Evolutionary conservation across 495 filamentous ascomycete species (phyloP).

Genomic region (Podospora sp.): DNA sequence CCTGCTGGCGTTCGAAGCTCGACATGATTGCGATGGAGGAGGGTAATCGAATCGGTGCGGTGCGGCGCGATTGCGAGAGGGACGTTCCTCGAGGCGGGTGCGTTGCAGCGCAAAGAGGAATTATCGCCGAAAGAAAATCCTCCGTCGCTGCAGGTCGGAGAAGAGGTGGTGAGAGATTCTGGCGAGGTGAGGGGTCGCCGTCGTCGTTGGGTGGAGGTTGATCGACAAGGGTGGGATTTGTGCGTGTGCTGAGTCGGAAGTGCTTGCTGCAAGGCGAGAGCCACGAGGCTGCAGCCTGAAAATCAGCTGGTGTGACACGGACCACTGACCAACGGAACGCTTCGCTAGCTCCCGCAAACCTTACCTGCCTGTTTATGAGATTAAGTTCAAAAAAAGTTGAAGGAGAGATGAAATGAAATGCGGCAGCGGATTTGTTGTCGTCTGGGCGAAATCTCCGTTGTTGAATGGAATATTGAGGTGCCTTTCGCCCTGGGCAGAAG

Average conservation of each 20-base stretch:
- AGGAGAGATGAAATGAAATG: background rate
- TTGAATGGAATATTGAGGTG: background rate
- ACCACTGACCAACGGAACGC: background rate
- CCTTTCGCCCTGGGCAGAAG: background rate
- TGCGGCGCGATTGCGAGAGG: background rate
- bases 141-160: background rate
- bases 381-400: background rate
- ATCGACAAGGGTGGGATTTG: conserved; percentile 1
- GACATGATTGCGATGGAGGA: conserved; percentile 45
- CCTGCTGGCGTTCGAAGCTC: conserved; percentile 53
- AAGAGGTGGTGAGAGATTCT: background rate
- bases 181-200: background rate
- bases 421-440: no score
- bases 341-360: conserved; percentile 1
- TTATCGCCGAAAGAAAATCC: conserved; percentile 1
- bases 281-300: conserved; percentile 5
- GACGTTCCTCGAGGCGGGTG: background rate
- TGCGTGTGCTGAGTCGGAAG: background rate
- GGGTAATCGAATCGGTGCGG: no score
- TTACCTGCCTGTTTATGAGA: background rate
- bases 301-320: conserved; percentile 11
- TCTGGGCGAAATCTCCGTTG: no score
- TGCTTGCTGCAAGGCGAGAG: background rate
- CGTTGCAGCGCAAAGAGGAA: background rate
- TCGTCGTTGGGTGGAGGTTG: background rate